Percentiles rank a stretch among this genome's conserved stretches.
These are phyloP conservation scores for Dunaliella primolecta DNA, from an alignment of 139 green algal species.

Conservation along the genomic window DNA sequence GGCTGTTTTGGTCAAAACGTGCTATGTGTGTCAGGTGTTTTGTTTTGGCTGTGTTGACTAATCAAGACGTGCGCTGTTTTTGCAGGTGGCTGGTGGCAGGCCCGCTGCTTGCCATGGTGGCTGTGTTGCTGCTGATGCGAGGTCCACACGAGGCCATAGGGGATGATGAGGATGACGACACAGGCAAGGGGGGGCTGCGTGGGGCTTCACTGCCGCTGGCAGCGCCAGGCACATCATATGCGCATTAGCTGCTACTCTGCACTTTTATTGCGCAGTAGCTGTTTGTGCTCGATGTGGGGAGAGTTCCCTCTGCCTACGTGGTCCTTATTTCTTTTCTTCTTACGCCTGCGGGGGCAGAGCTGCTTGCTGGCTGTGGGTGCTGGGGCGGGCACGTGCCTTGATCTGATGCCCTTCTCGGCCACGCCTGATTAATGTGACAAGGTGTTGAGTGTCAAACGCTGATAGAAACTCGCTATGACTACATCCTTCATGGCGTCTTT, in stretches of 20 bases:
- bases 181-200: neutral
- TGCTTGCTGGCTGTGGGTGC: neutral
- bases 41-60: no score
- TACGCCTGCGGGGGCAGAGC: no score
- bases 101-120: constrained; percentile 43
- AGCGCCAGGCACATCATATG: neutral
- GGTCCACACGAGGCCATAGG: neutral
- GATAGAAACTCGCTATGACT: neutral
- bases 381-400: no score
- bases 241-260: neutral
- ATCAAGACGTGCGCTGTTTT: neutral
- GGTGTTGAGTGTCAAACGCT: neutral
- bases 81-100: constrained; percentile 43
- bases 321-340: no score
- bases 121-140: neutral
- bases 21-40: no score
- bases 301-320: neutral
- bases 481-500: no score
- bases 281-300: neutral
- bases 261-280: no score
- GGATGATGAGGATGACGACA: neutral
- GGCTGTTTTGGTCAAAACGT: neutral
- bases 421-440: no score
- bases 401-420: no score
- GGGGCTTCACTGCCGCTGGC: neutral